Base-by-base conservation (phyloP, 2,329 filamentous ascomycete genomes). In the Fusarium nodosum region DNA sequence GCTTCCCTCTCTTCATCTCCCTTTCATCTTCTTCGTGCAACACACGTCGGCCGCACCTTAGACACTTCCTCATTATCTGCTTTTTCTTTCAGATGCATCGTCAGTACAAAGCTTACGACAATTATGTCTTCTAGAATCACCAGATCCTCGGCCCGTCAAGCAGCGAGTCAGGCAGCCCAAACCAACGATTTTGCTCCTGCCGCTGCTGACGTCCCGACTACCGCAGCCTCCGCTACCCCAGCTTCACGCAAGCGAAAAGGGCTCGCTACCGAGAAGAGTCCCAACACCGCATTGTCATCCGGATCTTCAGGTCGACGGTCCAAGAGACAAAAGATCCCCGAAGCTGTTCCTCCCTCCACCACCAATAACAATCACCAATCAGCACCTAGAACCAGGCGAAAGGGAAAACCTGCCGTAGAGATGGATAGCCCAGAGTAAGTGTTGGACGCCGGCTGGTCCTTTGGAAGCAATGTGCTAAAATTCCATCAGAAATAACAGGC, bases 81-180 rank as follows among this genome's bases (percentile, higher is more conserved):
- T 47, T 69, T 66, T 60, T 62, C 64, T 69, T 66, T 41, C 61
- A 65, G 44, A 60, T 66, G 64, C 60, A 62, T 71, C 69, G 55
- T 65, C 66, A 69, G 66, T 72, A 74, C 62, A 70, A 78, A 73
- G 72, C 77, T 72, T 72, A 73, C 71, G 78, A 80, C 79, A 91
- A 93, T 95, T 90, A 97, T 97, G 94, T 93, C 93, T 89, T 85
- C 90, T 88, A 97, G 94, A 93, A 90, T 96, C 77, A 97, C 95
- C 86, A 93, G 95, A 86, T 96, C 94, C 77, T 91, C 94, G 82
- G 92, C 94, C 85, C 94, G 94, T 86, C 90, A 93, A 88, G 93
- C 93, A 84, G 91, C 93, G 79, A 88, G 81, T 78, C 84, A 84
- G 78, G 82, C 83, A 82, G 83, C 82, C 74, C 82, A 83, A 76